Evolutionary conservation across 352 stramenopile species (phyloP), one percentile per base, ranked within the genome.

Genomic region (Phytophthora nicotianae): DNA sequence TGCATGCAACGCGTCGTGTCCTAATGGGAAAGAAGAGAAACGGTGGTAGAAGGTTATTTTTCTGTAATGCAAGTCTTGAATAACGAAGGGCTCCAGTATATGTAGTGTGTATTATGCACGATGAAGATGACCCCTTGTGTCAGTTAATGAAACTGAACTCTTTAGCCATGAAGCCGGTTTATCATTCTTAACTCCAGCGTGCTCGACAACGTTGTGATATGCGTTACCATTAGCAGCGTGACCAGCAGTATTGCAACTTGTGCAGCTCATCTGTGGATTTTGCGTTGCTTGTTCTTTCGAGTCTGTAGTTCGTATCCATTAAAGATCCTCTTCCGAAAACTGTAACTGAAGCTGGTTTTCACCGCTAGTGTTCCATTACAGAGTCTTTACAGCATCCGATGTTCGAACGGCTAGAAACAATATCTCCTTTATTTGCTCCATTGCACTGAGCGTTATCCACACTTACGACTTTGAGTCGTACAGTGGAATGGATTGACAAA

Each of bases 281-380:
- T 58, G 52, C 61, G 2, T n/a, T 24, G 61, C 23, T 49, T 38
- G 14, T 63, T 68, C 61, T 63, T 46, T 55, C n/a, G 23, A 49
- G 11, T 43, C 14, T 19, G 10, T 42, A 62, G 43, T 42, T 55
- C 16, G 16, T 43, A n/a, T 10, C 37, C 52, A 3, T 26, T 37
- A 60, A 53, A 14, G 21, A 33, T 35, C 40, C 17, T 27, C 19
- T 6, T 26, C n/a, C 19, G 40, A 47, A 47, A 52, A 9, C 52
- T 11, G 46, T 19, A 41, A 40, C 55, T 29, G 26, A 57, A 62
- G 43, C 43, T 33, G 17, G 55, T 56, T 47, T 37, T 53, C 27
- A 50, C n/a, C 3, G 17, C 7, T 7, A 50, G 45, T 38, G 23
- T 38, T 38, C 13, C 11, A 9, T n/a, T 11, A 38, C 9, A 8